Evolutionary conservation across 2,329 filamentous ascomycete species (phyloP), one percentile per base, ranked within the genome.

Genomic region (Aureobasidium leucospermi): DNA sequence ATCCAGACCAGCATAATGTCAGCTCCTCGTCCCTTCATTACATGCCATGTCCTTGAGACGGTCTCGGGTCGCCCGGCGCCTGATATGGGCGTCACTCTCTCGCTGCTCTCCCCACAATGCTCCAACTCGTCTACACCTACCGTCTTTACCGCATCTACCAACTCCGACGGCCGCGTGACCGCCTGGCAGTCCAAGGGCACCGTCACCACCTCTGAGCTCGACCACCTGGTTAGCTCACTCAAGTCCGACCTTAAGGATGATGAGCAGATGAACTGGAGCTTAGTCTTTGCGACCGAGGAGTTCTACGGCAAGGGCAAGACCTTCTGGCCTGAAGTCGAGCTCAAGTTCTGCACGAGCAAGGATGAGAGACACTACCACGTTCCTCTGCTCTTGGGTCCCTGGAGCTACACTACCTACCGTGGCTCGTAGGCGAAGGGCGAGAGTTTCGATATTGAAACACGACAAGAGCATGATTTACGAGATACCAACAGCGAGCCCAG

Each of bases 1-100:
- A 28, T 29, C 34, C 3, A 52, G 15, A 31, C 48, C 32, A 36
- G 32, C 39, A 51, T 34, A 43, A 64, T 64, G 63, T 16, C 63
- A 29, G 39, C 52, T 11, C 28, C 46, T 6, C 67, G 66, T 71
- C 78, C 71, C 65, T 84, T 83, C 69, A 93, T 94, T 69, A 93
- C 89, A 72, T 93, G 89, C 78, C 89, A 94, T 78, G 83, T 92
- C 73, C 88, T 94, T 71, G 88, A 94, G 79, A 93, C 89, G 10
- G 82, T 85, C n/a, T 76, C 81, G 62, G 89, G 89, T 68, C 81
- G 80, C 60, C 89, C 89, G 23, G 89, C 84, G 15, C 74, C 79
- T 60, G 78, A 79, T 63, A 82, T 94, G 67, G 79, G 80, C 64
- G 88, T 92, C 60, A 84, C 81, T 58, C 82, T 91, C 23, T 75